Percentiles rank a stretch among this genome's conserved stretches.
phyloP scores from a whole-genome alignment of 2,329 filamentous ascomycete genomes.

The Arthrobotrys pseudoclavata region DNA sequence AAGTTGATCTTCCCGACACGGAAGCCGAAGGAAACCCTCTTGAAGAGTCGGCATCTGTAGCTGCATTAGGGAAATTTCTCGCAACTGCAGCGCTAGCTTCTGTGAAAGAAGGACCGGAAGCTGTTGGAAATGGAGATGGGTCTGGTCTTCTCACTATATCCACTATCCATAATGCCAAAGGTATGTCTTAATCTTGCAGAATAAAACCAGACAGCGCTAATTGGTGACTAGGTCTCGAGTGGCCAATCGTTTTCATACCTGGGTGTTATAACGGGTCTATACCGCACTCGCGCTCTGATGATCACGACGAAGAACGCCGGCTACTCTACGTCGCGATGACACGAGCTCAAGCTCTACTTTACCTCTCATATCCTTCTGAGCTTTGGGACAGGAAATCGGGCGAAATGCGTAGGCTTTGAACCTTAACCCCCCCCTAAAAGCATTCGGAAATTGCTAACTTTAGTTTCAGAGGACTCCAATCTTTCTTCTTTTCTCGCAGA shows the following conservation, averaged over 20 bases:
- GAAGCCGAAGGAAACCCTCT: slow-evolving; percentile 55
- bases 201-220: slow-evolving; percentile 6
- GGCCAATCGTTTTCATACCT: slow-evolving; percentile 94
- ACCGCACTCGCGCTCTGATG: slow-evolving; percentile 87
- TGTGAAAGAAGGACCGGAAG: slow-evolving; percentile 75
- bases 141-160: slow-evolving; percentile 83
- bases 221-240: slow-evolving; percentile 76
- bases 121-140: slow-evolving; percentile 70
- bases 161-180: slow-evolving; percentile 96
- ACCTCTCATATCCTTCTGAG: slow-evolving; percentile 80
- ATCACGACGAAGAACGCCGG: slow-evolving; percentile 86
- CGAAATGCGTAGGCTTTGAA: slow-evolving; percentile 65
- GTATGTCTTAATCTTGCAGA: slow-evolving; percentile 23
- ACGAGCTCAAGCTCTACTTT: slow-evolving; percentile 85
- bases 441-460: slow-evolving; percentile 52
- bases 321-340: slow-evolving; percentile 98
- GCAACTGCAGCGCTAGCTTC: slow-evolving; percentile 89
- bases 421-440: slow-evolving; percentile 57
- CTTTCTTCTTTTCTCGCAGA: slow-evolving; percentile 62
- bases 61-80: slow-evolving; percentile 81
- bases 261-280: slow-evolving; percentile 91
- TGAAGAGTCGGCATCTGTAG: slow-evolving; percentile 36
- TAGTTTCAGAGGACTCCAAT: slow-evolving; percentile 62
- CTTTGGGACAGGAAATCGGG: slow-evolving; percentile 69
- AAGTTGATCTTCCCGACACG: slow-evolving; percentile 67